Evolutionary conservation across 2,329 filamentous ascomycete genomes (phyloP), one percentile per base, ranked within the genome.

Genomic region (Sporothrix humicola): DNA sequence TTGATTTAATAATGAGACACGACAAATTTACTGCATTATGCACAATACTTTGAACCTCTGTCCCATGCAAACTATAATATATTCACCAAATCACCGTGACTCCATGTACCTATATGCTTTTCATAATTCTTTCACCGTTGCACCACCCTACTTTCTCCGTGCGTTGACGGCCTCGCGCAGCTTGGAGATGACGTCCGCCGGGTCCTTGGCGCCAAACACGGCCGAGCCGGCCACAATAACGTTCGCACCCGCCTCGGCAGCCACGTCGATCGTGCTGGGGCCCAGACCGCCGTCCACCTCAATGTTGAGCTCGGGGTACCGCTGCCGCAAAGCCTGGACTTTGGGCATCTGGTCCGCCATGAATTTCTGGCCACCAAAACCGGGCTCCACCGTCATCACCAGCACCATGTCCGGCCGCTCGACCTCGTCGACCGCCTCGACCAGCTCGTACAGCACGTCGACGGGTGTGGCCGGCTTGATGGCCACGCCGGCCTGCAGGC

Each of bases 401-500:
- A 99, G 90, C 52, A 97, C 94, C 96, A 99, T 99, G 95, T 99
- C 96, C 10, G 96, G 96, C 73, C 90, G 87, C 81, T 98, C 96
- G 76, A 89, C 88, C 79, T 89, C 87, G 69, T 93, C 87, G 2
- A 88, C 80, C 78, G 86, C 92, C 77, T 95, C 94, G 71, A 98
- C 83, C 71, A 98, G 92, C 61, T 97, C 94, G 88, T 93, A 98
- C 72, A 99, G 85, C 63, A 99, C 95, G 80, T 97, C 93, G 8
- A 97, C 95, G 3, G 90, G 87, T 0, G 96, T 99, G 77, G 91
- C 91, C 1, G 96, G 96, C 87, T 99, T 99, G 80, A 99, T 93
- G 10, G 96, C 96, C 79, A 99, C 93, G 73, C 96, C 96, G 8
- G 96, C 96, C 78, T 95, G 89, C 87, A 99, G 90, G 65, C 93